Evolutionary conservation across 495 filamentous ascomycete genomes (phyloP).

Genomic region (Penicillium steckii): DNA sequence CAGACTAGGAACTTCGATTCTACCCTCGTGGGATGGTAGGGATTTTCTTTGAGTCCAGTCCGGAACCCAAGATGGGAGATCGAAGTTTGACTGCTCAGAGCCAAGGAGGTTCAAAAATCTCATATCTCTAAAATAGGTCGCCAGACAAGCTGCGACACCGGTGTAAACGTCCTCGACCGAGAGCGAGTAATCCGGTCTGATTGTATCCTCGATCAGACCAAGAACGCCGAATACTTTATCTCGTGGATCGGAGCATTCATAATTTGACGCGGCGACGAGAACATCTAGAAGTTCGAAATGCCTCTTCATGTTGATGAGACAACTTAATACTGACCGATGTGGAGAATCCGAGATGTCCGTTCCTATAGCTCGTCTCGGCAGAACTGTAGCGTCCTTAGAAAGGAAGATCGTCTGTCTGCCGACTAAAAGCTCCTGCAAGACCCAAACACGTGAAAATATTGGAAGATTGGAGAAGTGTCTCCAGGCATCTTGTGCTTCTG

Average conservation of each 20-base stretch:
- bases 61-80: not conserved
- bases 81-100: not conserved
- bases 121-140: not conserved
- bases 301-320: not conserved
- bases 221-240: not conserved
- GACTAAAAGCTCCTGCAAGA: not conserved
- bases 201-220: not conserved
- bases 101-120: not conserved
- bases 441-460: not conserved
- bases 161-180: not conserved
- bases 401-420: not conserved
- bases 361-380: not conserved
- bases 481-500: not conserved
- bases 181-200: not conserved
- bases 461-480: not conserved
- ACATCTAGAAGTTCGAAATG: not conserved
- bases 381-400: not conserved
- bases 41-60: not conserved
- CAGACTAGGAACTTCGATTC: not conserved
- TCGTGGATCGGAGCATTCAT: not conserved
- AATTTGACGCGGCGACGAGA: not conserved
- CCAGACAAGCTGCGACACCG: not conserved
- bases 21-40: not conserved
- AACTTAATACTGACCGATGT: not conserved
- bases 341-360: not conserved